These are phyloP conservation scores for Phylloporus arenicola DNA, from an alignment of 768 basidiomycete species.

Conservation along the genomic window DNA sequence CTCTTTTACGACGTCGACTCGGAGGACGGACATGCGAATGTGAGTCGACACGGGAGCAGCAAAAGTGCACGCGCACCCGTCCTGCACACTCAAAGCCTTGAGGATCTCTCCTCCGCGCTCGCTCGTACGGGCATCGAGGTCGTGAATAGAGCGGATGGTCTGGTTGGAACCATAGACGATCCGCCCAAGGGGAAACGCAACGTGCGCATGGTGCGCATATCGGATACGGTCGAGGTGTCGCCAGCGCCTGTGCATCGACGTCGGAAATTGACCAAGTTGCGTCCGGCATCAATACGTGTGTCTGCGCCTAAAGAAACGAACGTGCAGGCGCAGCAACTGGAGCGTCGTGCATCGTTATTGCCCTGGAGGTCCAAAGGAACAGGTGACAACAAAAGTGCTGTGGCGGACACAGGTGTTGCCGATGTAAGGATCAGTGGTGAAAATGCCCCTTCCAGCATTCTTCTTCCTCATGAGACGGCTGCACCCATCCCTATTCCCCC, in stretches of 20 bases:
- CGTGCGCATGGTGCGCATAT: conserved; percentile 23
- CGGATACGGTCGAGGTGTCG: conserved; percentile 21
- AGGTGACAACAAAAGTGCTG: background rate
- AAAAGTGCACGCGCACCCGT: background rate
- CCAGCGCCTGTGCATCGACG: conserved; percentile 7
- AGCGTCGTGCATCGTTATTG: conserved; percentile 17
- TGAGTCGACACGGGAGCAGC: background rate
- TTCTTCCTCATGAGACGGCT: background rate
- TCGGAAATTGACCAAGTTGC: conserved; percentile 23
- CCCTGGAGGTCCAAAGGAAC: conserved; percentile 20
- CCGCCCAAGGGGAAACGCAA: conserved; percentile 13
- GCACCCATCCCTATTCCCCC: background rate
- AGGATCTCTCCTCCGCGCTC: conserved; percentile 19
- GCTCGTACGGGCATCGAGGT: conserved; percentile 17
- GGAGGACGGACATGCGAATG: background rate
- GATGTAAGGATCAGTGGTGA: background rate
- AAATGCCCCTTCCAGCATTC: background rate
- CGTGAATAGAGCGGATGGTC: background rate
- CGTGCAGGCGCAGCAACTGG: background rate
- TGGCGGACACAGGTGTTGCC: background rate
- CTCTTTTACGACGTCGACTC: conserved; percentile 22
- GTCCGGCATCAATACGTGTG: conserved; percentile 1
- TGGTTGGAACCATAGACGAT: background rate
- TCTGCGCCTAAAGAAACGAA: background rate
- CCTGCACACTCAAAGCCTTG: conserved; percentile 20